These are phyloP conservation scores for Gleditsia sinensis DNA, from an alignment of 306 rosid species.

Conservation along the genomic window DNA sequence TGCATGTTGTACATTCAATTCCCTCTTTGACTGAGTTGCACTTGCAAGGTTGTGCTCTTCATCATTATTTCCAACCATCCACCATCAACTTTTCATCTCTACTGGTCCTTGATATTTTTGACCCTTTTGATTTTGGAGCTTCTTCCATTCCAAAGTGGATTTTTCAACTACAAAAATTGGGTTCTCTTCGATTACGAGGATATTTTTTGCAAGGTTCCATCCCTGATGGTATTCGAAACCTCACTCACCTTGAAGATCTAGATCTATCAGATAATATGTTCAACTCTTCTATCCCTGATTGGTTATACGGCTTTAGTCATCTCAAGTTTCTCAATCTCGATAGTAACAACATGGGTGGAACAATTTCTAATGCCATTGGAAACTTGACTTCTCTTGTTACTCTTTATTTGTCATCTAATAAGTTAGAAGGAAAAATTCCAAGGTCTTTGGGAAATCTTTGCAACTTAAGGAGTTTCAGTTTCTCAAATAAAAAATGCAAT, in stretches of 20 bases:
- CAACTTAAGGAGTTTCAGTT: neutral
- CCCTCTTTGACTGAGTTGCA: constrained; percentile 11
- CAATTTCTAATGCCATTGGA: too few species aligned
- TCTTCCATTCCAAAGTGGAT: constrained; percentile 2
- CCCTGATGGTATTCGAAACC: constrained; percentile 1
- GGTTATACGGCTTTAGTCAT: neutral
- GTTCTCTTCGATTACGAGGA: rapidly evolving
- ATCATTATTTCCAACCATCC: neutral
- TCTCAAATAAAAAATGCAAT: neutral
- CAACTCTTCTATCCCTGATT: constrained; percentile 25
- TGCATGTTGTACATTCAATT: constrained; percentile 7
- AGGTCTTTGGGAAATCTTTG: constrained; percentile 13
- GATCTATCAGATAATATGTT: rapidly evolving
- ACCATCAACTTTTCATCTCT: neutral
- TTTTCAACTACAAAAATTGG: neutral
- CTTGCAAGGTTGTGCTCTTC: rapidly evolving
- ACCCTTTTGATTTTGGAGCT: too few species aligned
- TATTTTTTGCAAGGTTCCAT: neutral
- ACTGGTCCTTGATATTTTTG: neutral
- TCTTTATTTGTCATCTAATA: too few species aligned
- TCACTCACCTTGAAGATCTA: constrained; percentile 37
- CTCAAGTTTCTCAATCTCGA: neutral
- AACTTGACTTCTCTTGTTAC: too few species aligned
- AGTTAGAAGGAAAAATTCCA: neutral
- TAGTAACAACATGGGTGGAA: neutral